Conservation (phyloP, 257 asterid species). For the Ballota nigra region DNA sequence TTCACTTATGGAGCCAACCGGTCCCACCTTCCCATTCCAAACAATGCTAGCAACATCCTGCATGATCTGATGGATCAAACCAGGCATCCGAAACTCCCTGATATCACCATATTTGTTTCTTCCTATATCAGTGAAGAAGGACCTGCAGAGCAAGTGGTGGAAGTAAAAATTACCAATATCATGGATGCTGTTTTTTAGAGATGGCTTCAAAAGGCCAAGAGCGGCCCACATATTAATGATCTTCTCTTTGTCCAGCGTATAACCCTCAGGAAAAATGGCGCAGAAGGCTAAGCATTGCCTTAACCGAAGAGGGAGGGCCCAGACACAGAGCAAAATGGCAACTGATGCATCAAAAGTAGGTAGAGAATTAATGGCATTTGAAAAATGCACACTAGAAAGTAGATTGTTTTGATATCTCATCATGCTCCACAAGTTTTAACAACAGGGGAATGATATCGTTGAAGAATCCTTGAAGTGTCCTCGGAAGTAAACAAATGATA, state of each 20-base stretch:
- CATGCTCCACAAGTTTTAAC: constrained; percentile 13
- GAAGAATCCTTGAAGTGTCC: no score
- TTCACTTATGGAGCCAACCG: not conserved
- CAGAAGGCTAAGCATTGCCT: constrained; percentile 15
- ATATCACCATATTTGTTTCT: not conserved
- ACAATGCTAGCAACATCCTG: not conserved
- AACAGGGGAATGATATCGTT: no score
- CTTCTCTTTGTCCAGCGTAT: not conserved
- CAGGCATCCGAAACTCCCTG: constrained; percentile 13
- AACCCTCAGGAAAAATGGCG: not conserved
- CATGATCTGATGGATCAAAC: not conserved
- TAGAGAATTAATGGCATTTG: no score
- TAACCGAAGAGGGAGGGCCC: constrained; percentile 10
- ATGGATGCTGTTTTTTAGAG: not conserved
- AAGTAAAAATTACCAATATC: not conserved
- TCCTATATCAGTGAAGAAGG: constrained; percentile 13
- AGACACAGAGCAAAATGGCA: constrained; percentile 5
- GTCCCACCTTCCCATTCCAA: not conserved
- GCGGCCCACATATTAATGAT: constrained; percentile 15
- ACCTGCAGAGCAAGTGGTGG: constrained; percentile 13
- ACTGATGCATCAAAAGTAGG: not conserved
- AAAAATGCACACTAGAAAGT: not conserved
- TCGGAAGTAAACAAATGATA: no score
- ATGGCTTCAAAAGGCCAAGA: constrained; percentile 5
- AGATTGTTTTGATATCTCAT: not conserved